Conservation (phyloP, 208 protist genomes). For the Vickermania spadyakhi region DNA sequence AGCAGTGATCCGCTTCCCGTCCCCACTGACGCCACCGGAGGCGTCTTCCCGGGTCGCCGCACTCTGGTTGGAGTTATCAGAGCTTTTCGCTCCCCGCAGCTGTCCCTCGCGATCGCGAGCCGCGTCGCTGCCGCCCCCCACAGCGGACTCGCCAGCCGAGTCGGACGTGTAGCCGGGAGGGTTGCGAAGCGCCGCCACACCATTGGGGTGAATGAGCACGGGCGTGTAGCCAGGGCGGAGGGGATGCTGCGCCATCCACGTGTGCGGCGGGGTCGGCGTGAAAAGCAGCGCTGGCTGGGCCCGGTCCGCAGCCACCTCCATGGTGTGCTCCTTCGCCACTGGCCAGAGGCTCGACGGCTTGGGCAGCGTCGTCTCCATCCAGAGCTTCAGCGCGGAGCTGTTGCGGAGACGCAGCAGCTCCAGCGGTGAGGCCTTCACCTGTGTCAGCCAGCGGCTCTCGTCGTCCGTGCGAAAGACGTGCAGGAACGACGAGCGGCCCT, state of each 20-base stretch:
- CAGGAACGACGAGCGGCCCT: not conserved
- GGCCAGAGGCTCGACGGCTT: slow-evolving; percentile 9
- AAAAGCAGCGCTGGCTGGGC: slow-evolving; percentile 1
- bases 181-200: not conserved
- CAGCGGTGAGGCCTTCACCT: slow-evolving; percentile 8
- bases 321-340: not conserved
- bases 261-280: slow-evolving; percentile 8
- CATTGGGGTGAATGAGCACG: not conserved
- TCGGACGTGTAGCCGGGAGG: not conserved
- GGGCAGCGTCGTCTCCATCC: slow-evolving; percentile 26
- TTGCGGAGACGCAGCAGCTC: slow-evolving; percentile 21
- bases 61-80: no score
- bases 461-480: slow-evolving; percentile 9
- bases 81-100: not conserved
- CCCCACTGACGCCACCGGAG: not conserved
- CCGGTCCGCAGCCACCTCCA: not conserved
- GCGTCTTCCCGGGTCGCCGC: not conserved
- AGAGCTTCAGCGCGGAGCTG: slow-evolving; percentile 15
- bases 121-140: not conserved
- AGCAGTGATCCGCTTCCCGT: not conserved
- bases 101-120: not conserved
- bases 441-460: slow-evolving; percentile 8
- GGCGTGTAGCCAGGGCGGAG: not conserved
- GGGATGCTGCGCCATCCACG: not conserved
- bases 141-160: not conserved